Percentiles rank a stretch among this genome's conserved stretches.
These are phyloP conservation scores for Ogataea polymorpha DNA, from an alignment of 805 yeast genomes.

Conservation along the genomic window DNA sequence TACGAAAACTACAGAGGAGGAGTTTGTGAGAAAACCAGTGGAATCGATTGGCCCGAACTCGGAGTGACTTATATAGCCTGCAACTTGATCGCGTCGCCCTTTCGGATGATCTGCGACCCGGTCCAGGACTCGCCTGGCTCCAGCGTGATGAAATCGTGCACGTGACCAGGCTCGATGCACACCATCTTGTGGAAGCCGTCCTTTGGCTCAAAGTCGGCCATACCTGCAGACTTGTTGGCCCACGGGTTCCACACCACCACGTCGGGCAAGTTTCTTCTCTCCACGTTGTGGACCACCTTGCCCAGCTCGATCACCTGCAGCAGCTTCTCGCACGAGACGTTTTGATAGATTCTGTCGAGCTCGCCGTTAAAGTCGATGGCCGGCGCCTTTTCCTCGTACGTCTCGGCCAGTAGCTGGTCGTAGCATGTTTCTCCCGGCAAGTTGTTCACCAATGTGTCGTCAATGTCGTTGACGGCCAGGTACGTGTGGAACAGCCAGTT, in stretches of 20 bases:
- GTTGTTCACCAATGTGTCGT: constrained; percentile 73
- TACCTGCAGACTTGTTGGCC: constrained; percentile 74
- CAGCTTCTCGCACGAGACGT: constrained; percentile 49
- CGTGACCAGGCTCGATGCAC: constrained; percentile 93
- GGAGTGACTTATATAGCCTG: constrained; percentile 42
- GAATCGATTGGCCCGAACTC: background rate
- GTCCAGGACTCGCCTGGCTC: constrained; percentile 74
- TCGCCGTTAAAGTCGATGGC: constrained; percentile 72
- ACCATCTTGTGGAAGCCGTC: constrained; percentile 82
- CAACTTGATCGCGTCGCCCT: constrained; percentile 58
- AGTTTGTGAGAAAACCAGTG: constrained; percentile 38
- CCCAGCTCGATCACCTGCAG: constrained; percentile 72
- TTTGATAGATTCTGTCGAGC: constrained; percentile 78
- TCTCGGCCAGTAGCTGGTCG: constrained; percentile 69
- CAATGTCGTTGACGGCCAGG: constrained; percentile 70
- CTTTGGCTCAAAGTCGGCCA: constrained; percentile 89
- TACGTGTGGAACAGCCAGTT: constrained; percentile 96
- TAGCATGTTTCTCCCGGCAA: constrained; percentile 67
- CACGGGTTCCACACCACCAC: constrained; percentile 98
- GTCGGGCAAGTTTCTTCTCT: constrained; percentile 56
- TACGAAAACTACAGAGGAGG: constrained; percentile 46
- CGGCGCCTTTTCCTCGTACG: constrained; percentile 71
- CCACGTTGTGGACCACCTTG: constrained; percentile 63
- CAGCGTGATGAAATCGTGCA: constrained; percentile 60
- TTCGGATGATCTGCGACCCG: constrained; percentile 59